Conservation (phyloP, 345 rosid species). For the Citrus australasica region DNA sequence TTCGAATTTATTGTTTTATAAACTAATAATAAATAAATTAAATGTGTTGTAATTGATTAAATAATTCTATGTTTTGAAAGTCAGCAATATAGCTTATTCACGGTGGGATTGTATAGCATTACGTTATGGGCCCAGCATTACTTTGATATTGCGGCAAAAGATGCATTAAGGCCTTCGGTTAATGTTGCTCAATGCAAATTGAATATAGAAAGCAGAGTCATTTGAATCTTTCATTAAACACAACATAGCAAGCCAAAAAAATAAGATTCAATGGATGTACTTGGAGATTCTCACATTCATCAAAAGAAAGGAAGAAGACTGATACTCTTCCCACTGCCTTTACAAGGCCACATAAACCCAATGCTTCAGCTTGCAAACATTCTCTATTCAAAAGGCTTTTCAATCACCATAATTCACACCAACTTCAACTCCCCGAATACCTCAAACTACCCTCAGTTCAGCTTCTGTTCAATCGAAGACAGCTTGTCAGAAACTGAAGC, state of each 20-base stretch:
- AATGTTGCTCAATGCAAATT: too few species aligned
- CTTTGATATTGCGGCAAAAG: too few species aligned
- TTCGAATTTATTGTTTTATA: too few species aligned
- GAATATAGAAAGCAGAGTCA: too few species aligned
- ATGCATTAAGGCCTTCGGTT: too few species aligned
- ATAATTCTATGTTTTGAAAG: too few species aligned
- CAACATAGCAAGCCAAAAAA: neutral
- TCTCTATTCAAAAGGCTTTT: constrained; percentile 31
- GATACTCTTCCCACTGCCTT: constrained; percentile 27
- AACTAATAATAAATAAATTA: too few species aligned
- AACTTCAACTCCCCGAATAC: constrained; percentile 31
- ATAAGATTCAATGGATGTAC: neutral
- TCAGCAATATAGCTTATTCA: too few species aligned
- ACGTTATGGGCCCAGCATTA: too few species aligned
- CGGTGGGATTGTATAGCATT: too few species aligned
- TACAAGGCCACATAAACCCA: constrained; percentile 39
- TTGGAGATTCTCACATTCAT: neutral
- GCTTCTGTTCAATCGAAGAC: constrained; percentile 20
- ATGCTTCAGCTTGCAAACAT: constrained; percentile 38
- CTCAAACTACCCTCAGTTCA: constrained; percentile 25
- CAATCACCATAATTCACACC: constrained; percentile 32
- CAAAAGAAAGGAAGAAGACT: neutral
- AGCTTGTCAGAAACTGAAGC: constrained; percentile 15
- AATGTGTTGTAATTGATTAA: too few species aligned
- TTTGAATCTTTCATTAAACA: neutral